These are phyloP conservation scores for Boletus reticuloceps DNA, from an alignment of 768 basidiomycete genomes.

Conservation along the genomic window DNA sequence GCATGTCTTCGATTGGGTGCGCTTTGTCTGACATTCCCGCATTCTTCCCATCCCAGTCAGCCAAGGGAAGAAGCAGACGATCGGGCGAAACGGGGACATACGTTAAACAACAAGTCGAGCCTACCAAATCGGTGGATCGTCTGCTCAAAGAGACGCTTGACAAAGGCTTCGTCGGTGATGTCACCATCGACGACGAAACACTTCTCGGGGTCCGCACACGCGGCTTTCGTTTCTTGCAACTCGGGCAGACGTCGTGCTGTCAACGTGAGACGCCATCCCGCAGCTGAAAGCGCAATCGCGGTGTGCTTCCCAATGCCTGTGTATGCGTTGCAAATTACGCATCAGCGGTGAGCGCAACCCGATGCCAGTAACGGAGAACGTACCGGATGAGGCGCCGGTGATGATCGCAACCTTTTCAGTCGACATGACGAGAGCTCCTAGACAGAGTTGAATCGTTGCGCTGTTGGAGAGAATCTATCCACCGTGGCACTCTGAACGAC, in stretches of 20 bases:
- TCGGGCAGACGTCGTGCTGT: constrained; percentile 60
- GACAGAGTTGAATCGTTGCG: background rate
- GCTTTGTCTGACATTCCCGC: constrained; percentile 59
- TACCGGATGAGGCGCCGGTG: constrained; percentile 82
- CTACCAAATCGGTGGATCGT: constrained; percentile 60
- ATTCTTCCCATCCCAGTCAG: constrained; percentile 46
- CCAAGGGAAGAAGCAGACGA: background rate
- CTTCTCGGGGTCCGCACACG: constrained; percentile 36
- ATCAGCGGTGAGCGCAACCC: too few relatives aligned
- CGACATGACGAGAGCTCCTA: constrained; percentile 31
- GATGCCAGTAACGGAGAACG: background rate
- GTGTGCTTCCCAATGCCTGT: constrained; percentile 63
- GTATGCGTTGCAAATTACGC: background rate
- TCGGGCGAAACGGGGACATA: constrained; percentile 19
- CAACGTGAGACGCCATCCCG: constrained; percentile 67
- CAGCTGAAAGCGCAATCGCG: constrained; percentile 65
- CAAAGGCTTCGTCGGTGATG: constrained; percentile 60
- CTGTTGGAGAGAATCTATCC: background rate
- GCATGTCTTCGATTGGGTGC: constrained; percentile 55
- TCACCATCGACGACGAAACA: constrained; percentile 58
- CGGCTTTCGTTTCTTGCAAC: constrained; percentile 52
- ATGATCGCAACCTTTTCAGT: constrained; percentile 70
- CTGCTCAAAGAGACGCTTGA: constrained; percentile 54
- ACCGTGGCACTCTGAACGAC: too few relatives aligned
- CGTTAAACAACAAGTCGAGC: constrained; percentile 80